Percentiles rank a stretch among this genome's conserved stretches.
Evolutionary conservation across 495 filamentous ascomycete genomes (phyloP).

Genomic region (Penicillium bovifimosum): DNA sequence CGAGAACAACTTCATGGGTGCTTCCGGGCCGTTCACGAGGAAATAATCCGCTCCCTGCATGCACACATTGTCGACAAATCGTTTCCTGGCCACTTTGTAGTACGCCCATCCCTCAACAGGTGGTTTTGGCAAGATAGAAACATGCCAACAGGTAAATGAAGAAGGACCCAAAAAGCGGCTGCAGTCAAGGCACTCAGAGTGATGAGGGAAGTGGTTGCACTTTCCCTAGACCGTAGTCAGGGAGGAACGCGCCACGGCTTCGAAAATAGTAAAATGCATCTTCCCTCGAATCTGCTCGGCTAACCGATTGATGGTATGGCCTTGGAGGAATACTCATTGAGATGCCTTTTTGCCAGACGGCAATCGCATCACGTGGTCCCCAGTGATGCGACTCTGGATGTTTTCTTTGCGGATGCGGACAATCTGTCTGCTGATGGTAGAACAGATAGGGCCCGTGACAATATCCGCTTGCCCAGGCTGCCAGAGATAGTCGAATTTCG

Average conservation of each 20-base stretch:
- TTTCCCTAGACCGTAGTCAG: background rate
- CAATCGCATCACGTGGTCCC: background rate
- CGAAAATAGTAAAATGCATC: slow-evolving; percentile 1
- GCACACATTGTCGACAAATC: slow-evolving; percentile 32
- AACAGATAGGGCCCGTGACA: background rate
- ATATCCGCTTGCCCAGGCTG: background rate
- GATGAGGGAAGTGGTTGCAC: too few species aligned
- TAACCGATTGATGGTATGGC: background rate
- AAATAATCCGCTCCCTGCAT: slow-evolving; percentile 34
- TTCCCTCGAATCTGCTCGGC: slow-evolving; percentile 1
- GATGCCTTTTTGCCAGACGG: background rate
- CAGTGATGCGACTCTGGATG: background rate
- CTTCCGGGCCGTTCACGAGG: slow-evolving; percentile 32
- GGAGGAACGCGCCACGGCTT: background rate
- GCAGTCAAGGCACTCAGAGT: background rate
- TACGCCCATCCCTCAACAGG: too few species aligned
- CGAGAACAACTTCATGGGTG: slow-evolving; percentile 30
- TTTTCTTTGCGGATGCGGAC: slow-evolving; percentile 1
- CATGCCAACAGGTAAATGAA: background rate
- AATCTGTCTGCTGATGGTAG: background rate
- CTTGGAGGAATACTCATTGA: background rate
- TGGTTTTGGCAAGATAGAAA: background rate
- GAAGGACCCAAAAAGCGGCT: background rate
- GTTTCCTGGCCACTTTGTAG: slow-evolving; percentile 33
- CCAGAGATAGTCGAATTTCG: slow-evolving; percentile 1